Evolutionary conservation across 345 rosid species (phyloP), one percentile per base, ranked within the genome.

Genomic region (Lenwebbia sp.): DNA sequence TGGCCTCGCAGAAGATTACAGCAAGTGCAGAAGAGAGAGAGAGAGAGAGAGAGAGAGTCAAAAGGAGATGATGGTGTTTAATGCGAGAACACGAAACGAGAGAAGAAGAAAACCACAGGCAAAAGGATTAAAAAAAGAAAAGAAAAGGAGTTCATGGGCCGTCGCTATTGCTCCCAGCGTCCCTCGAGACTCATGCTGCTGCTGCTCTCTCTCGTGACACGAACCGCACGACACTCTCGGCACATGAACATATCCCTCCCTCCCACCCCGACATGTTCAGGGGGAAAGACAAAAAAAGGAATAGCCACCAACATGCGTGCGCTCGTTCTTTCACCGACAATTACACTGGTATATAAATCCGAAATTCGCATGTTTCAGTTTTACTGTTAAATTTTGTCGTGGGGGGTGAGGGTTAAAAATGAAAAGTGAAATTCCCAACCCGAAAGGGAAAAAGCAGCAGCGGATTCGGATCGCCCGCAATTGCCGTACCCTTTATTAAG

Each of bases 391-490:
- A 50, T 2, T 50, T 50, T 12, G 52, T 50, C 52, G 52, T 12
- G 52, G 52, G 14, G 13, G 52, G 52, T 12, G 52, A 50, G 13
- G 52, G 52, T 49, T 49, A 49, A 49, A 10, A 49, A 13, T 50
- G 52, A 50, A 50, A 12, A 50, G 52, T 50, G 52, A 50, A 50
- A 50, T 9, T 50, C 4, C 13, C 52, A 0, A 47, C 50, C 50
- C 50, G 12, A 47, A 62, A 62, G 41, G 74, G 76, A 23, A 19
- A 23, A 65, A 33, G 37, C 76, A 17, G 76, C 10, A 33, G 76
- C 25, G 26, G 41, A 41, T 41, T 50, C 74, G 84, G 51, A 54
- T 84, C 85, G 89, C 88, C 89, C 85, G 90, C 88, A 82, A 86
- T 86, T 85, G 83, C 82, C 87, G 90, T 86, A 87, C 88, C 84